Base-by-base conservation (phyloP, 352 stramenopile species). In the Phytophthora palmivora region DNA sequence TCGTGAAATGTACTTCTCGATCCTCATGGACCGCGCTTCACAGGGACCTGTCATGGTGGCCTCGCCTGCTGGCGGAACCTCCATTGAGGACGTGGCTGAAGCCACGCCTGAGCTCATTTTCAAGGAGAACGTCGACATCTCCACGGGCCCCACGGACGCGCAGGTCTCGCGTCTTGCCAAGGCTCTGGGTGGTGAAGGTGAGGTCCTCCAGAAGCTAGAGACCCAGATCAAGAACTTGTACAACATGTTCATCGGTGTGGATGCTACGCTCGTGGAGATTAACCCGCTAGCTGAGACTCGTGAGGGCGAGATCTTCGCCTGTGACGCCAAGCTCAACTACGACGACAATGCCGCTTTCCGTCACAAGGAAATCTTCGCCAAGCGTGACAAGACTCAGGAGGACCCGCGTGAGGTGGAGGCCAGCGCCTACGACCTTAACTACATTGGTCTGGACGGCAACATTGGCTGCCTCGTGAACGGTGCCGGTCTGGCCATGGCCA, bases 391-490 rank as follows among this genome's bases (percentile, higher is more conserved):
- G 78, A 91, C 69, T 42, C 87, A 96, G 78, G 97, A 99, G 80
- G 97, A 99, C 85, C 70, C 89, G 14, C 91, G 97, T 70, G 97
- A 99, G 76, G 90, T 96, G 18, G 89, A 97, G 63, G 93, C 94
- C 38, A 87, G 79, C 39, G 94, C 97, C 61, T 95, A 97, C 70
- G 96, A 98, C 85, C 86, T 99, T 24, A 99, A 99, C 82, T 99
- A 99, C 84, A 99, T 99, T 72, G 97, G 97, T 44, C 84, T 99
- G n/a, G 95, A 98, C 70, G 97, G 98, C 54, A 98, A 98, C 76
- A 99, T 99, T 69, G 98, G 98, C 52, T 99, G 98, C 83, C 98
- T 99, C 79, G 97, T 99, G 34, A 99, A 99, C 79, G 97, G 97
- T 56, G 97, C 97, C 26, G 97, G 97, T 73, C 82, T 99, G 34